phyloP scores from a whole-genome alignment of 306 rosid species.

The Ziziphus jujuba region DNA sequence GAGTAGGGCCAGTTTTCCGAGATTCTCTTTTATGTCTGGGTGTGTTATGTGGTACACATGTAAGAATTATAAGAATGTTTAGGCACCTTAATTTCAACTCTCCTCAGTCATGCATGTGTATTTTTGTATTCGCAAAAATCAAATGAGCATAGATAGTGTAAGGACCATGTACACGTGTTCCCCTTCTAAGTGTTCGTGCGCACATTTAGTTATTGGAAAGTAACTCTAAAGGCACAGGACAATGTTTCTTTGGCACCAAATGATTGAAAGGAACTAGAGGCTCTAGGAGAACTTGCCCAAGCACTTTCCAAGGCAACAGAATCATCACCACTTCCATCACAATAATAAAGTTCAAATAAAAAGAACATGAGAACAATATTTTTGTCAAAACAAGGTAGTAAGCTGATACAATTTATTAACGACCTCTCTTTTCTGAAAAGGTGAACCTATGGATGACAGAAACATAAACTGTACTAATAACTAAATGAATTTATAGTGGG shows the following conservation, averaged over 20 bases:
- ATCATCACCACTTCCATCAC: background rate
- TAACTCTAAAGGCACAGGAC: background rate
- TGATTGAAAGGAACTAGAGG: background rate
- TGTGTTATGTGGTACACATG: background rate
- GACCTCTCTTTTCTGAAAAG: background rate
- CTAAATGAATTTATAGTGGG: background rate
- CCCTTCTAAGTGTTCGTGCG: background rate
- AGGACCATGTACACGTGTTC: background rate
- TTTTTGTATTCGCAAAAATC: background rate
- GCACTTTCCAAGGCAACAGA: background rate
- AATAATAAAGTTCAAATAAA: background rate
- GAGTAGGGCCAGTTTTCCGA: too few relatives aligned
- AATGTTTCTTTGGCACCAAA: background rate
- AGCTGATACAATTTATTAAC: background rate
- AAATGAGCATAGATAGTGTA: background rate
- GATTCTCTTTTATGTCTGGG: background rate
- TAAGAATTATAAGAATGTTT: background rate
- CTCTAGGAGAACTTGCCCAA: slow-evolving; percentile 1
- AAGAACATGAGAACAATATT: background rate
- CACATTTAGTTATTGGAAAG: background rate
- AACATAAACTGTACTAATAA: background rate
- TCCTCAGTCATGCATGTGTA: too few relatives aligned
- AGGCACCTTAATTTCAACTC: too few relatives aligned
- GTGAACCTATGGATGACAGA: background rate
- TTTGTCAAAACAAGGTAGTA: background rate